A percentile compares a stretch with the other conserved stretches of the same genome.
Evolutionary conservation across 2,329 filamentous ascomycete species (phyloP).

Genomic region (Clonostachys rhizophaga): DNA sequence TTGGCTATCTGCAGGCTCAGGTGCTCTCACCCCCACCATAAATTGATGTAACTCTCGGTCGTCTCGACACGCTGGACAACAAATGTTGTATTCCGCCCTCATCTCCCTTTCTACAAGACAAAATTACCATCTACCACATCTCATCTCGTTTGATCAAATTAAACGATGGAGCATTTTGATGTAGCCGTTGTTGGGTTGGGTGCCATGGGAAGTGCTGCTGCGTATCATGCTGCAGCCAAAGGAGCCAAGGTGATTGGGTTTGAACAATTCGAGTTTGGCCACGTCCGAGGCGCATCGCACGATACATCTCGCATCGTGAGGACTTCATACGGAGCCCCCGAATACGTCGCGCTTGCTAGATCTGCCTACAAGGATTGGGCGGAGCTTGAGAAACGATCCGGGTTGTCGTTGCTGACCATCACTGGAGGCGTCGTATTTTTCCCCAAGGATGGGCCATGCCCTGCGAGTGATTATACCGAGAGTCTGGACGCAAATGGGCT

Average conservation of each 20-base stretch:
- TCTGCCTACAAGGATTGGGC: slow-evolving; percentile 14
- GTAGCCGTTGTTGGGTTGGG: slow-evolving; percentile 6
- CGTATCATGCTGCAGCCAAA: slow-evolving; percentile 9
- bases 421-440: slow-evolving; percentile 15
- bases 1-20: too few species aligned
- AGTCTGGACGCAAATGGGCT: background rate
- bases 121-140: too few species aligned
- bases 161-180: slow-evolving; percentile 1
- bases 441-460: slow-evolving; percentile 2
- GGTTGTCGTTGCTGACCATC: slow-evolving; percentile 10
- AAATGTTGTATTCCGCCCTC: too few species aligned
- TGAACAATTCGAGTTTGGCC: slow-evolving; percentile 15
- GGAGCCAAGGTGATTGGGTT: slow-evolving; percentile 13
- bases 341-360: slow-evolving; percentile 13
- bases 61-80: too few species aligned
- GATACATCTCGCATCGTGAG: slow-evolving; percentile 15
- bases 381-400: slow-evolving; percentile 8
- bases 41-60: too few species aligned
- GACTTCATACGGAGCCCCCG: slow-evolving; percentile 11
- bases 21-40: too few species aligned
- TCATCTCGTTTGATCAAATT: too few species aligned
- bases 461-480: too few species aligned
- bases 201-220: slow-evolving; percentile 8
- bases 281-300: slow-evolving; percentile 13
- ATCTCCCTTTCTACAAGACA: too few species aligned